A percentile compares a stretch with the other conserved stretches of the same genome.
Evolutionary conservation across 164 flowering plant genomes (phyloP).

Genomic region (Nymphaea colorata): DNA sequence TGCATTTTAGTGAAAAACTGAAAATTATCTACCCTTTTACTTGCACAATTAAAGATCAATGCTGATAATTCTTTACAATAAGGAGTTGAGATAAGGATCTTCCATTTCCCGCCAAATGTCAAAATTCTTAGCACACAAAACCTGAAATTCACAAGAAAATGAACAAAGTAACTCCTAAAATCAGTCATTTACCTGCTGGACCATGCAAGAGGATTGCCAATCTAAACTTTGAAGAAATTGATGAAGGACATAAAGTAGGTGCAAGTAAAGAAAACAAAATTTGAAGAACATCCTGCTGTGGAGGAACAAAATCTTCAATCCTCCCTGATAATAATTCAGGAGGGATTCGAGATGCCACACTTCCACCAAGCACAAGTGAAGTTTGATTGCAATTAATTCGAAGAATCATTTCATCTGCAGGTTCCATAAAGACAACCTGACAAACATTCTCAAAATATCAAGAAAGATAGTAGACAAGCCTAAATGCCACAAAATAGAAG

Average conservation of each 20-base stretch:
- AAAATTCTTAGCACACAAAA: no score
- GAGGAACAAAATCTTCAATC: constrained; percentile 25
- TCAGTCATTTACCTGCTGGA: constrained; percentile 40
- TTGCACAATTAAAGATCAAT: no score
- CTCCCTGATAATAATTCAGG: constrained; percentile 40
- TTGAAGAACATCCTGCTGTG: constrained; percentile 55
- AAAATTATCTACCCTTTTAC: no score
- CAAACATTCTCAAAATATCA: constrained; percentile 2
- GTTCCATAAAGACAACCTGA: constrained; percentile 84
- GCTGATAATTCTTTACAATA: no score
- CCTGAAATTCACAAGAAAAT: no score
- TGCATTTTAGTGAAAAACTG: constrained; percentile 12
- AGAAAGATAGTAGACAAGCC: no score
- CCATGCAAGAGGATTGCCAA: constrained; percentile 65
- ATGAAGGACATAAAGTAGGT: constrained; percentile 71
- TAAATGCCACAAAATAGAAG: neutral
- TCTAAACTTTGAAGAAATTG: constrained; percentile 73
- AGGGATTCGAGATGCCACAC: constrained; percentile 62
- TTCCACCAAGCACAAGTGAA: constrained; percentile 87
- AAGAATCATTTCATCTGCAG: constrained; percentile 52
- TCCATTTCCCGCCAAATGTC: no score
- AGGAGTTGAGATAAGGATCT: no score
- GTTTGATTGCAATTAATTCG: constrained; percentile 61
- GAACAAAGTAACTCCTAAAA: no score
- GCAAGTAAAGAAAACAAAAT: constrained; percentile 53